A percentile compares a stretch with the other conserved stretches of the same genome.
These are phyloP conservation scores for Termitomyces sp. DNA, from an alignment of 768 basidiomycete genomes.

Conservation along the genomic window DNA sequence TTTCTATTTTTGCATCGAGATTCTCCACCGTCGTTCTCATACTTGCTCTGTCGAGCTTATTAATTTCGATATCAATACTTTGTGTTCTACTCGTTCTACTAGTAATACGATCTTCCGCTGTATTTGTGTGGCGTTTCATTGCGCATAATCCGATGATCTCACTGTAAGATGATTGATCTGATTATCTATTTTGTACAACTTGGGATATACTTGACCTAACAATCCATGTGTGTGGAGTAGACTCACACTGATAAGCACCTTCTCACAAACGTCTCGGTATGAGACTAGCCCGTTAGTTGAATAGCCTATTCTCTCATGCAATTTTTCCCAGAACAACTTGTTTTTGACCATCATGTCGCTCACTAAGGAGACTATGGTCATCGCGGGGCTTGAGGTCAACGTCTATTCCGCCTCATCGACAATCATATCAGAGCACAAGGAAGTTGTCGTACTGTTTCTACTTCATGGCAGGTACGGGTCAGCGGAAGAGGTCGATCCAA, in stretches of 20 bases:
- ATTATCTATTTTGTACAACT: neutral
- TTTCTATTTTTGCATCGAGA: conserved; percentile 2
- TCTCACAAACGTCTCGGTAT: neutral
- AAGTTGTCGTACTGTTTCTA: conserved; percentile 37
- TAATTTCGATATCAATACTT: conserved; percentile 16
- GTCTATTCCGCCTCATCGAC: conserved; percentile 27
- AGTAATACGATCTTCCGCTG: conserved; percentile 1
- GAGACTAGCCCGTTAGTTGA: neutral
- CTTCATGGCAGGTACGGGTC: conserved; percentile 42
- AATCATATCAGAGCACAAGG: conserved; percentile 7
- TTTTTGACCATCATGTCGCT: conserved; percentile 9
- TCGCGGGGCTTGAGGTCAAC: conserved; percentile 38
- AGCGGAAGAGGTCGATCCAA: conserved; percentile 25
- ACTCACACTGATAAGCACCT: neutral
- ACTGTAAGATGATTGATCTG: neutral
- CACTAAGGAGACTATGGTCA: conserved; percentile 23
- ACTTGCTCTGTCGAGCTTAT: conserved; percentile 7
- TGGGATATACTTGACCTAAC: no score
- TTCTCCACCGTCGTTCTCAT: neutral
- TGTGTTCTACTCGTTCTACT: conserved; percentile 12
- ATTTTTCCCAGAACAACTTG: neutral
- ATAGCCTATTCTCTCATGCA: neutral
- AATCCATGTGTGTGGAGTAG: no score
- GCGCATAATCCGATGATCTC: neutral
- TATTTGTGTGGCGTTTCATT: neutral